Base-by-base conservation (phyloP, 106 monocot genomes). In the Dendrobium nobile region DNA sequence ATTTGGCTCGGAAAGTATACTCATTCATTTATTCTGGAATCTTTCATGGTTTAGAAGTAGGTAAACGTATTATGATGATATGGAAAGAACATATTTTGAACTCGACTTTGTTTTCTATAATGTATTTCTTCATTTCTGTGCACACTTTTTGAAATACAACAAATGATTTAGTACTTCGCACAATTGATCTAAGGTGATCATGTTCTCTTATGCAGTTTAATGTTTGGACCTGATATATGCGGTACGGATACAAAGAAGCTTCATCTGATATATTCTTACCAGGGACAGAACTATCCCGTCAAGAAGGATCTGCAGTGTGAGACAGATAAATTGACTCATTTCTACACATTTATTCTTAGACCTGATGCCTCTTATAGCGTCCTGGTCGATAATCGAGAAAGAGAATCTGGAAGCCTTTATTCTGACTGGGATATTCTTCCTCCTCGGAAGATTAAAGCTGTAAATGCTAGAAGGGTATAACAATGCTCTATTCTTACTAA, bases 371-470 rank as follows among this genome's bases (percentile, higher is more conserved):
- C 95, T 64, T 98, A 91, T 70, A 95, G 91, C 70, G 6, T 98
- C 75, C 84, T 98, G 16, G 91, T 98, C 54, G 95, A 98, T 84
- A 98, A 95, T 84, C 92, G 98, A 79, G 98, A 98, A 85, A 92
- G 90, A 87, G 98, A 98, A 84, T 95, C 88, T 82, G 98, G 98
- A 85, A 95, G 92, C 87, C 86, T 98, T 89, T 98, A 98, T 58
- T 91, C 92, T 20, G 95, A 98, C 85, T 98, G 92, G 92, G 95
- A 98, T 77, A 98, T 98, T 73, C 95, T 98, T 74, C 98, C 98
- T 9, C 98, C 98, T 80, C 82, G 89, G 65, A 92, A 87, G 77
- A 92, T 98, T 72, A 98, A 98, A 87, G 94, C 84, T 84, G 84
- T 88, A 72, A 84, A 88, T 84, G 92, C 97, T 37, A 98, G 89